Percentiles rank a stretch among this genome's conserved stretches.
phyloP scores from a whole-genome alignment of 495 filamentous ascomycete species.

The Jackrogersella minutella region DNA sequence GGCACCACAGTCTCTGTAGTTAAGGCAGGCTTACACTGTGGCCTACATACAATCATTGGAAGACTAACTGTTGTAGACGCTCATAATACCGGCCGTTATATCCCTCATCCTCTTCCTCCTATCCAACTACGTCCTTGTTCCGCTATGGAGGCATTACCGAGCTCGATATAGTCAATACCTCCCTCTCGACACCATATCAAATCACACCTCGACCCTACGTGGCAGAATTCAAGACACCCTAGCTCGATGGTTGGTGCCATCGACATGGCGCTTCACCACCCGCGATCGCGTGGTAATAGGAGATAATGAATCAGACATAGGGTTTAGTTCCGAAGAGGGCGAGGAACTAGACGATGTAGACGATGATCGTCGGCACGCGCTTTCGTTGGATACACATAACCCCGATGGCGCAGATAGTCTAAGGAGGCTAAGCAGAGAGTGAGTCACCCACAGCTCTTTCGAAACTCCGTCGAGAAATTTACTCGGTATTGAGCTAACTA shows the following conservation, averaged over 20 bases:
- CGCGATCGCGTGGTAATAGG: conserved; percentile 47
- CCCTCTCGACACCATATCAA: conserved; percentile 69
- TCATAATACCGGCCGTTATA: conserved; percentile 80
- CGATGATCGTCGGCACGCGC: conserved; percentile 71
- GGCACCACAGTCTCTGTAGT: conserved; percentile 51
- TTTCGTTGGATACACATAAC: conserved; percentile 66
- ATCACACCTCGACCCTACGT: conserved; percentile 67
- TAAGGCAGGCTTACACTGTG: conserved; percentile 49
- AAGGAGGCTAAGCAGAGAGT: conserved; percentile 78
- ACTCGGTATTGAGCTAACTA: conserved; percentile 33
- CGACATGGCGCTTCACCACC: conserved; percentile 58
- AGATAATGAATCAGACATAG: conserved; percentile 55
- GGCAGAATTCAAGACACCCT: conserved; percentile 65
- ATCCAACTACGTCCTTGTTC: conserved; percentile 73
- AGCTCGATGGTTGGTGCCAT: conserved; percentile 63
- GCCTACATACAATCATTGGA: neutral
- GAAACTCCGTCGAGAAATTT: neutral
- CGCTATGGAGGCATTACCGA: conserved; percentile 78
- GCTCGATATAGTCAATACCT: conserved; percentile 77
- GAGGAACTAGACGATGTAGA: conserved; percentile 71
- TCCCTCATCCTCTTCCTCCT: conserved; percentile 78
- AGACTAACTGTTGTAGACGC: conserved; percentile 60
- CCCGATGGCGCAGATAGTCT: conserved; percentile 57
- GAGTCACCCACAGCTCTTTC: conserved; percentile 37
- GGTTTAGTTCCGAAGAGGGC: conserved; percentile 61